Base-by-base conservation (phyloP, 1,284 basidiomycete species). In the Cryptococcus sp. region DNA sequence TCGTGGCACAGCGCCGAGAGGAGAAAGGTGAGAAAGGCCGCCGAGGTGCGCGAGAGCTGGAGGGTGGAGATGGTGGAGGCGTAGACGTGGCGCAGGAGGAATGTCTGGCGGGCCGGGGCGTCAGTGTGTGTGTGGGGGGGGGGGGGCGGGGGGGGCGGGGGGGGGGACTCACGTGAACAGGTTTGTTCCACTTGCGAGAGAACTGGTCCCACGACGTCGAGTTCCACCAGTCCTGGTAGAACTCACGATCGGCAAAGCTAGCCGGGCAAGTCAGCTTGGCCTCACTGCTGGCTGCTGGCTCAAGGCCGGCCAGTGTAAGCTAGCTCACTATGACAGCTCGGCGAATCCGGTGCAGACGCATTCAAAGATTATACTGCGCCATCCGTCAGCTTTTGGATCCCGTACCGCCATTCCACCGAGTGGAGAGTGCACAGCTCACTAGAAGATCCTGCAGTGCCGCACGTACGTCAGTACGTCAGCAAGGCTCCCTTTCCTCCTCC, bases 151-250 rank as follows among this genome's bases (percentile, higher is more conserved):
- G 28, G 4, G 28, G 28, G 28, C 9, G 28, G 28, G 28, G 5
- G 28, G 28, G n/a, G 39, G n/a, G 11, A 66, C 71, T 51, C 50
- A 73, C 71, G 56, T 79, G 75, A 1, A 78, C 79, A 1, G 79
- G 79, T 66, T 89, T 91, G 79, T 96, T 96, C 93, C 93, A 96
- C 78, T 94, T 93, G 48, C 93, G 85, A 6, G 91, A 88, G 77
- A 96, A 98, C 73, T 97, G 91, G 70, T 97, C 96, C 88, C 91
- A 95, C 2, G 88, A 89, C 0, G 88, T 92, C 1, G 91, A 90
- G 78, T 98, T 98, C 95, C 95, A 98, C 89, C 92, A 97, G 73
- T 97, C 94, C 76, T 93, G 89, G 76, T 98, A 98, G 76, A 98
- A 98, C 66, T 93, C 89, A 43, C 95, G 83, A 73, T 98, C 95